Conservation (phyloP, 257 asterid species). For the Ilex aquifolium region DNA sequence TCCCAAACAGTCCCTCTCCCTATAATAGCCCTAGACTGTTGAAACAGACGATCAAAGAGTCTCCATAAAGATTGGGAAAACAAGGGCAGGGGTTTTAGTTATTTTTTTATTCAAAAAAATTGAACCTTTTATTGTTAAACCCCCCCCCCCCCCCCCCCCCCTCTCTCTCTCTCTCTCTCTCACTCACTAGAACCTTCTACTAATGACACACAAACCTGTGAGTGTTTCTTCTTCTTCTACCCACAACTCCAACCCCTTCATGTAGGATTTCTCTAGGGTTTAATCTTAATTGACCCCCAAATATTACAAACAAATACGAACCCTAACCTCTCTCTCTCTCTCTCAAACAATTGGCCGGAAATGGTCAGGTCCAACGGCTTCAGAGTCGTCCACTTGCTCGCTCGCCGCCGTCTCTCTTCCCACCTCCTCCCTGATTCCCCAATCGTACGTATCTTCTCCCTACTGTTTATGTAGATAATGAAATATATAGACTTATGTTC, state of each 20-base stretch:
- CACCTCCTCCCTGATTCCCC: constrained; percentile 3
- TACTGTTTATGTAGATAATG: neutral
- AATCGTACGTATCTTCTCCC: constrained; percentile 12
- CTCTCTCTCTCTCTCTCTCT: no score
- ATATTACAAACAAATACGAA: neutral
- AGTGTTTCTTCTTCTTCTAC: neutral
- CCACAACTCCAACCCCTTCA: neutral
- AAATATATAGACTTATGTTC: neutral
- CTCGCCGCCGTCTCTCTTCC: constrained; percentile 21
- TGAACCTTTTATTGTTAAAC: no score
- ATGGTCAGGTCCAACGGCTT: constrained; percentile 40
- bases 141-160: neutral
- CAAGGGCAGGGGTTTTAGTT: no score
- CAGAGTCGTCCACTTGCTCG: constrained; percentile 36
- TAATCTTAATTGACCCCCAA: neutral
- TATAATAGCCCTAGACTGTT: no score
- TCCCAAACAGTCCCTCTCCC: no score
- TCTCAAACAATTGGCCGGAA: constrained; percentile 8
- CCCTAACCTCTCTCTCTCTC: constrained; percentile 1
- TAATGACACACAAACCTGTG: no score
- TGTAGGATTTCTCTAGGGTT: constrained; percentile 43
- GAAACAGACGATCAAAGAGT: no score
- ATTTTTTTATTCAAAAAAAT: no score
- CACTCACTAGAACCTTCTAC: no score
- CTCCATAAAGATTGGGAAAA: no score